phyloP scores from a whole-genome alignment of 1,284 basidiomycete species.

The Erythrobasidium hasegawianum region DNA sequence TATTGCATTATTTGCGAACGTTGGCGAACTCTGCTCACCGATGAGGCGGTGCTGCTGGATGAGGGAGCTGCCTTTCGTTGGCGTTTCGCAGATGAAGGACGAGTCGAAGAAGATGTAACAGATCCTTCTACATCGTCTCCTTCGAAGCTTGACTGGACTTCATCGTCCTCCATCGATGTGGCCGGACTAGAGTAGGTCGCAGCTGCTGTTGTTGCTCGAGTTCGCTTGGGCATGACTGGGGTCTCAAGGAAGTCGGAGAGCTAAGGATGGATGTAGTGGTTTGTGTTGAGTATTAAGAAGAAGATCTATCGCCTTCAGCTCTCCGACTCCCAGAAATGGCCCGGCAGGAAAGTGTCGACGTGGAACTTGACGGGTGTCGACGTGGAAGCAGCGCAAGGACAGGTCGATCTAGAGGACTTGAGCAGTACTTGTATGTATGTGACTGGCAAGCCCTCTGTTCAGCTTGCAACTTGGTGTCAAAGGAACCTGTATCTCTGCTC shows the following conservation, averaged over 20 bases:
- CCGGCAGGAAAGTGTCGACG: not conserved
- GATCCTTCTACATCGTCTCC: not conserved
- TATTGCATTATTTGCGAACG: too few relatives aligned
- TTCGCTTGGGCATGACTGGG: conserved; percentile 1
- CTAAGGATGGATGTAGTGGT: not conserved
- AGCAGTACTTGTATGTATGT: too few relatives aligned
- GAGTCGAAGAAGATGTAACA: not conserved
- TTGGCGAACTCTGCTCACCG: not conserved
- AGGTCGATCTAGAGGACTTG: not conserved
- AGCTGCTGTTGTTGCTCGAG: conserved; percentile 5
- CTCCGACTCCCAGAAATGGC: not conserved
- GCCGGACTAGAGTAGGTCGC: not conserved
- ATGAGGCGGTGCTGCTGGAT: not conserved
- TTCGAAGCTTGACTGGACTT: not conserved
- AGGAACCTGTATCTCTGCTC: too few relatives aligned
- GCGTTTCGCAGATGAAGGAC: not conserved
- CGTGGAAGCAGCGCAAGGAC: not conserved
- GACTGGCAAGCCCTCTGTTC: not conserved
- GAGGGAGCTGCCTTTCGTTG: not conserved
- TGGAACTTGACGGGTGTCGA: not conserved
- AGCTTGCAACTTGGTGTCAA: not conserved
- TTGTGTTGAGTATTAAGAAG: not conserved
- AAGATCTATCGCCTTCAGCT: not conserved
- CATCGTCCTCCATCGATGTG: not conserved
- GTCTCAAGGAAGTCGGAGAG: not conserved